These are phyloP conservation scores for Cryptococcus amylolentus DNA, from an alignment of 1,284 basidiomycete genomes.

Conservation along the genomic window DNA sequence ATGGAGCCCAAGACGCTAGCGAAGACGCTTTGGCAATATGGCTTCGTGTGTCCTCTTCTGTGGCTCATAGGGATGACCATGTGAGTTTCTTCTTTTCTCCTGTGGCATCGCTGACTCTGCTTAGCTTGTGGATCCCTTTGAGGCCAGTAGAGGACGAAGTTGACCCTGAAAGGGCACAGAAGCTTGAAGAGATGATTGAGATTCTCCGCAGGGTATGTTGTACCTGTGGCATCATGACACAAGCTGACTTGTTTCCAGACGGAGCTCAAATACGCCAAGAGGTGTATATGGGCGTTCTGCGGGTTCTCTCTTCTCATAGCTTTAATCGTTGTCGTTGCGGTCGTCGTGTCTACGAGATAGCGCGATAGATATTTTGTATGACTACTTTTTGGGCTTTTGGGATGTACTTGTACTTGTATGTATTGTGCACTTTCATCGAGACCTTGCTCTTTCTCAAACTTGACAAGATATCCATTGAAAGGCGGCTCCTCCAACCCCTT, in stretches of 20 bases:
- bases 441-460: conserved; percentile 1
- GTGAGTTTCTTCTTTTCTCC: too few relatives aligned
- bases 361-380: too few relatives aligned
- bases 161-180: too few relatives aligned
- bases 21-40: too few relatives aligned
- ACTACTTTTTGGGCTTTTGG: too few relatives aligned
- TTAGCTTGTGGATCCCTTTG: too few relatives aligned
- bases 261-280: conserved; percentile 44
- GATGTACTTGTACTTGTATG: too few relatives aligned
- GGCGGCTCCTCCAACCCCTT: conserved; percentile 10
- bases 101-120: too few relatives aligned
- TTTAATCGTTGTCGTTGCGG: conserved; percentile 16
- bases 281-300: conserved; percentile 30
- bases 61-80: too few relatives aligned
- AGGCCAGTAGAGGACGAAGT: conserved; percentile 22
- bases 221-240: conserved; percentile 4
- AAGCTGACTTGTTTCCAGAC: conserved; percentile 15
- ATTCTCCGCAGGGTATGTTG: conserved; percentile 15
- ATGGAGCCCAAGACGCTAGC: too few relatives aligned
- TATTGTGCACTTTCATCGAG: too few relatives aligned
- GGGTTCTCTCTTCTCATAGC: conserved; percentile 18
- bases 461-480: conserved; percentile 11
- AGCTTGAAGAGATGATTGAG: conserved; percentile 20
- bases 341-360: neutral
- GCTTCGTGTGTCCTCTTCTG: too few relatives aligned